Base-by-base conservation (phyloP, 2,329 filamentous ascomycete genomes). In the Penicillium sp. region DNA sequence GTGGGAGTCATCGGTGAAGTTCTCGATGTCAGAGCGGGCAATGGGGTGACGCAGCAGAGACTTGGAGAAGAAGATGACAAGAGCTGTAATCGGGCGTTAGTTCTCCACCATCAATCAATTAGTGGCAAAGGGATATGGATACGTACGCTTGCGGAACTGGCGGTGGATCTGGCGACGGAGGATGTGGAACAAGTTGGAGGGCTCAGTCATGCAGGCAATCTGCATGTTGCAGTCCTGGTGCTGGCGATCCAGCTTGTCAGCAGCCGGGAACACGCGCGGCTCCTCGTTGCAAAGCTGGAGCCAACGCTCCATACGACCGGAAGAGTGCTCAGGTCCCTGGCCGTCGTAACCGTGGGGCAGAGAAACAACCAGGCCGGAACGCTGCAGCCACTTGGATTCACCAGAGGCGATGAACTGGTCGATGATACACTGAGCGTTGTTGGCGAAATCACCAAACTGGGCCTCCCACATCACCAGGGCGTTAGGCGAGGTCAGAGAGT, bases 181-280 rank as follows among this genome's bases (percentile, higher is more conserved):
- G 54, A 93, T 83, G 72, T 98, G 93, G 84, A 98, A 98, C 65
- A 94, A 70, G 71, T 98, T 98, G 52, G 91, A 80, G 18, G 93
- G 93, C 32, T 85, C 87, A n/a, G 93, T 98, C 81, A 94, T 90
- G 77, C 93, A 95, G 40, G 84, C 89, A 65, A 98, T 86, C 74
- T 98, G 93, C 83, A 98, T 94, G 75, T 98, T 98, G 78, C 89
- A 95, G 73, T 98, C 93, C 74, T 98, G 93, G 75, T 98, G 93
- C 72, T 97, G 93, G 56, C 93, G 88, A 39, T 94, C 84, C 46
- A 97, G 81, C 77, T 93, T 96, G 53, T 95, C 89, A 20, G 79
- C 76, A 2, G 81, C 77, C 37, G 93, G 93, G 83, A 89, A 98
- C 59, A 93, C 80, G 50, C 93, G 87, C 41, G 93, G 90, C 63